Conservation (phyloP, 345 rosid species). For the Bretschneidera sinensis region DNA sequence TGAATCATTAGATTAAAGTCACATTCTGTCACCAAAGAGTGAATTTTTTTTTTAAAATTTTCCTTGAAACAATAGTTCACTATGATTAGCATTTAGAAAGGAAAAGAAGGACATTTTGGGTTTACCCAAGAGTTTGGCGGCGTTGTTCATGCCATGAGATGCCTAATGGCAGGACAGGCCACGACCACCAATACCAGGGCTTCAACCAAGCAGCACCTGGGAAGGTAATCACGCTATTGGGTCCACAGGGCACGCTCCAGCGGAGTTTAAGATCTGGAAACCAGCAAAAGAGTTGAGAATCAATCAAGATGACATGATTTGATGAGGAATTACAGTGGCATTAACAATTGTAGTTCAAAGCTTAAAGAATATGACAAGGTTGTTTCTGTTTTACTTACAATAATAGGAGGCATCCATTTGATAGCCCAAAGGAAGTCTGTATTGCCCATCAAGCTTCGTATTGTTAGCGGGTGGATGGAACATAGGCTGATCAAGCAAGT, state of each 20-base stretch:
- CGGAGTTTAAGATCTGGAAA: constrained; percentile 70
- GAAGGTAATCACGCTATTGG: constrained; percentile 89
- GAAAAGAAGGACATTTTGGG: not conserved
- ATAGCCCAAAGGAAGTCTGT: constrained; percentile 90
- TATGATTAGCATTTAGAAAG: not conserved
- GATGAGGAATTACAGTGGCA: not conserved
- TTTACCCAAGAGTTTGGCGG: constrained; percentile 64
- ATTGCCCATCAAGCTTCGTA: constrained; percentile 51
- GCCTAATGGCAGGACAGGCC: constrained; percentile 93
- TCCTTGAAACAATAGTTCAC: too few species aligned
- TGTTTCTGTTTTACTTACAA: constrained; percentile 49
- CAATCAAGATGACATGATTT: not conserved
- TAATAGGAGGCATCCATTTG: constrained; percentile 98
- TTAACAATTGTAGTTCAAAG: too few species aligned
- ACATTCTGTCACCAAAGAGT: not conserved
- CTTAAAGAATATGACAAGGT: too few species aligned
- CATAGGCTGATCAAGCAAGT: constrained; percentile 74
- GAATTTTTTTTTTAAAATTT: not conserved
- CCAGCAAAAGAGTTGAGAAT: not conserved
- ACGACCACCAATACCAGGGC: constrained; percentile 99
- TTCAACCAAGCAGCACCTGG: constrained; percentile 95
- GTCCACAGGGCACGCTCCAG: constrained; percentile 95
- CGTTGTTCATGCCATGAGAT: constrained; percentile 81
- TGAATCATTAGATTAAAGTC: too few species aligned
- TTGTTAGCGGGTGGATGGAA: constrained; percentile 61